A percentile compares a stretch with the other conserved stretches of the same genome.
Evolutionary conservation across 2,329 filamentous ascomycete genomes (phyloP).

Genomic region (Phialocephala subalpina): DNA sequence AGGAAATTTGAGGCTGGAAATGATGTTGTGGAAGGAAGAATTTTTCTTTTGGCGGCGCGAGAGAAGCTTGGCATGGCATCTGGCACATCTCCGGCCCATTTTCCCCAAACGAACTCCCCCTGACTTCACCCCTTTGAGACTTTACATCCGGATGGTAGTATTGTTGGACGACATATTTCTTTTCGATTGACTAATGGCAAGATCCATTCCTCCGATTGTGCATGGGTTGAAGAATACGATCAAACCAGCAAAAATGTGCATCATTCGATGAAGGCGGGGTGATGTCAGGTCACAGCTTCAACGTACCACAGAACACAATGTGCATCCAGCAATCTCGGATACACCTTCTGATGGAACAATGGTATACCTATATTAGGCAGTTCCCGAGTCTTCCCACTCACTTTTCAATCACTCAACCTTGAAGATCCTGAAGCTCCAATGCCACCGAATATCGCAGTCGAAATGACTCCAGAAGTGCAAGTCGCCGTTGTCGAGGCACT

Average conservation of each 20-base stretch:
- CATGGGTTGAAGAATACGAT: neutral
- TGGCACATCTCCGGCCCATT: too few species aligned
- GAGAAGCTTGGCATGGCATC: too few species aligned
- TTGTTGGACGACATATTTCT: neutral
- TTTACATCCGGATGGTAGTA: neutral
- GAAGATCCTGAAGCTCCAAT: neutral
- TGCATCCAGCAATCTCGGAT: neutral
- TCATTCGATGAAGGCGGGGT: neutral
- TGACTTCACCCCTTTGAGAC: neutral
- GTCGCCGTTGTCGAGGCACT: constrained; percentile 5
- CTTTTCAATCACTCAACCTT: neutral
- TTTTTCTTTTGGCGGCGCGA: neutral
- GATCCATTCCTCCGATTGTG: neutral
- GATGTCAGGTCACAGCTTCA: constrained; percentile 1
- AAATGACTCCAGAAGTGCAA: neutral
- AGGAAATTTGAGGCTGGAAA: neutral
- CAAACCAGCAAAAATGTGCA: neutral
- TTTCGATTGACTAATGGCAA: neutral
- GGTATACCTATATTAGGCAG: neutral
- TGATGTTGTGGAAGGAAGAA: neutral
- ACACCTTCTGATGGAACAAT: neutral
- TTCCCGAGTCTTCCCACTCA: neutral
- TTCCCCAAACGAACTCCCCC: neutral
- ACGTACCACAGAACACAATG: neutral
- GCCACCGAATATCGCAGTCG: neutral